Percentiles rank a stretch among this genome's conserved stretches.
These are phyloP conservation scores for Oryza rufipogon DNA, from an alignment of 176 grass and related monocot genomes.

Conservation along the genomic window DNA sequence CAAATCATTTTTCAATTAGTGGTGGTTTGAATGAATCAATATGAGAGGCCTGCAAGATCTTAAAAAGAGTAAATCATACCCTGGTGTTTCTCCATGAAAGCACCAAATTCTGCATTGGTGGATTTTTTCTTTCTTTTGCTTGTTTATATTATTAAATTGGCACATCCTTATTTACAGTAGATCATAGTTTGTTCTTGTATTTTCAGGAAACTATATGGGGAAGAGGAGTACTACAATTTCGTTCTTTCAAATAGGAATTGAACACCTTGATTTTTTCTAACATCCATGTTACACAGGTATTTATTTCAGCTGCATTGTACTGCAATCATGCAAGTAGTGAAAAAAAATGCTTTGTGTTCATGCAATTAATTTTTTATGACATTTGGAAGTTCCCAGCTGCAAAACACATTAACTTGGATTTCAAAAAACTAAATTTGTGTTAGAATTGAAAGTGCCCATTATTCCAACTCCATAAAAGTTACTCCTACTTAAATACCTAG, in stretches of 20 bases:
- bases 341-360: background rate
- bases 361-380: background rate
- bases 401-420: slow-evolving; percentile 17
- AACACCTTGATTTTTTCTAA: slow-evolving; percentile 23
- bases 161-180: background rate
- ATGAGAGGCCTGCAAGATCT: background rate
- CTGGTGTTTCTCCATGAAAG: background rate
- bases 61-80: too few species aligned
- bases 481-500: background rate
- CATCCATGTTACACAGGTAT: slow-evolving; percentile 37
- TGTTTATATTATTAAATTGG: background rate
- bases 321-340: slow-evolving; percentile 5
- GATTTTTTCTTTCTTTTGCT: background rate
- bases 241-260: slow-evolving; percentile 61
- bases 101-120: slow-evolving; percentile 21
- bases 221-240: slow-evolving; percentile 78
- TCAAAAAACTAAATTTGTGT: slow-evolving; percentile 2
- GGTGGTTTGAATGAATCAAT: background rate
- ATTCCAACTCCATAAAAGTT: background rate
- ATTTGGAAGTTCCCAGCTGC: background rate
- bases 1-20: background rate
- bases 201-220: slow-evolving; percentile 77
- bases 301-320: slow-evolving; percentile 24
- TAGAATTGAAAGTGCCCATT: background rate
- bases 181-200: slow-evolving; percentile 36